Evolutionary conservation across 2,329 filamentous ascomycete species (phyloP).

Genomic region (Thelonectria olida): DNA sequence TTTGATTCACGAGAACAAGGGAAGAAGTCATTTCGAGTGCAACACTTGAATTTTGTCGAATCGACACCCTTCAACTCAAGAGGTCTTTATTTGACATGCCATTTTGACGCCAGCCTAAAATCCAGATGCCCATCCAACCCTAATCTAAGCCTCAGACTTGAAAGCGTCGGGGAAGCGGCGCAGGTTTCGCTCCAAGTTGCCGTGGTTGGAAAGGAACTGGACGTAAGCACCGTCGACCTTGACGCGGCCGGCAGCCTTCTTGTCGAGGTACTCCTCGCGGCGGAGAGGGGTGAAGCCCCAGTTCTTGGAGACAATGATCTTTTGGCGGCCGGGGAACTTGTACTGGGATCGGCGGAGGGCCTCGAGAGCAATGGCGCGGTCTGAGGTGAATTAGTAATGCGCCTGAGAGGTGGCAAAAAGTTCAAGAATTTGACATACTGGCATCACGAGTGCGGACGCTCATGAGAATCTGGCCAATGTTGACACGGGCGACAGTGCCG

Average conservation of each 20-base stretch:
- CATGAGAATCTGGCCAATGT: constrained; percentile 99
- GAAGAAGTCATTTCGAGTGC: constrained; percentile 31
- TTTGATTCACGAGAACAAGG: constrained; percentile 15
- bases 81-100: constrained; percentile 53
- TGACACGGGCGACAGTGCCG: constrained; percentile 98
- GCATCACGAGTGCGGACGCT: constrained; percentile 96
- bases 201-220: constrained; percentile 97
- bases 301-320: constrained; percentile 99
- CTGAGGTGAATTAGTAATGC: constrained; percentile 53
- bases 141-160: constrained; percentile 62
- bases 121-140: constrained; percentile 50
- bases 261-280: constrained; percentile 96
- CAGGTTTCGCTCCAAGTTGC: constrained; percentile 86
- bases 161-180: constrained; percentile 95
- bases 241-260: constrained; percentile 92
- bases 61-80: constrained; percentile 44
- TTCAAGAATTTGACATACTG: constrained; percentile 64
- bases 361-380: constrained; percentile 94
- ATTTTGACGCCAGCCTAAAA: constrained; percentile 56
- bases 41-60: constrained; percentile 48
- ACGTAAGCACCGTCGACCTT: constrained; percentile 99
- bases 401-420: constrained; percentile 22
- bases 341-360: constrained; percentile 99
- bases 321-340: constrained; percentile 99
- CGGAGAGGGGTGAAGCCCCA: constrained; percentile 99